Evolutionary conservation across 768 basidiomycete species (phyloP), one percentile per base, ranked within the genome.

Genomic region (Lactarius hatsudake): DNA sequence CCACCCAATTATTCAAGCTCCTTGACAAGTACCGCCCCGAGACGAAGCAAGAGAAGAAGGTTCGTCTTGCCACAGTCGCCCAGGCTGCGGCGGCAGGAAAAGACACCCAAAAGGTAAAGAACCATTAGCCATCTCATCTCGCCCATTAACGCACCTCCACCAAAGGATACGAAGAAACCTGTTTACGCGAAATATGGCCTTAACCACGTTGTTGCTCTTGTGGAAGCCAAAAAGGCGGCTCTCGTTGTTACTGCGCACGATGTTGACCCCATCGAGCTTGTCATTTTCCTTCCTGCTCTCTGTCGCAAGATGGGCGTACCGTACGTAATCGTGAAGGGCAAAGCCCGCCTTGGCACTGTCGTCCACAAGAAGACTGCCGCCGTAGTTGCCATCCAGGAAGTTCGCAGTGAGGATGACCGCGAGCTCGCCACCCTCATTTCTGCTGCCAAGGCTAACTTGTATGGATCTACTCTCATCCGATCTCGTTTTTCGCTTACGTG

Each of bases 301-400:
- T 98, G 96, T 84, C 90, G 94, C 80, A 98, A 98, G 88, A 98
- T 98, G 96, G 96, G 96, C 78, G 91, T 98, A 40, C 96, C 96
- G 48, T 98, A 98, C 81, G 93, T 95, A 71, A 97, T 99, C 72
- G 95, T 96, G 73, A 98, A 98, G 83, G 91, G 92, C 81, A 98
- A 98, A 82, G 94, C 96, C 64, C 93, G 96, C 77, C 93, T 98
- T 75, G 96, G 96, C 73, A 94, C 96, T 8, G 94, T 98, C 69
- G 94, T 96, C 48, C 93, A 97, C 86, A 97, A 97, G 88, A 98
- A 98, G 88, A 98, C 95, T 61, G 89, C 95, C 56, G 90, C 96
- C 62, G 90, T 96, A 62, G 80, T 97, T 63, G 90, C 92, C 48
- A 79, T 99, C 67, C 92, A 95, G 80, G 96, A 99, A 28, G 96